These are phyloP conservation scores for Amanita jacksonii DNA, from an alignment of 768 basidiomycete genomes.

Conservation along the genomic window DNA sequence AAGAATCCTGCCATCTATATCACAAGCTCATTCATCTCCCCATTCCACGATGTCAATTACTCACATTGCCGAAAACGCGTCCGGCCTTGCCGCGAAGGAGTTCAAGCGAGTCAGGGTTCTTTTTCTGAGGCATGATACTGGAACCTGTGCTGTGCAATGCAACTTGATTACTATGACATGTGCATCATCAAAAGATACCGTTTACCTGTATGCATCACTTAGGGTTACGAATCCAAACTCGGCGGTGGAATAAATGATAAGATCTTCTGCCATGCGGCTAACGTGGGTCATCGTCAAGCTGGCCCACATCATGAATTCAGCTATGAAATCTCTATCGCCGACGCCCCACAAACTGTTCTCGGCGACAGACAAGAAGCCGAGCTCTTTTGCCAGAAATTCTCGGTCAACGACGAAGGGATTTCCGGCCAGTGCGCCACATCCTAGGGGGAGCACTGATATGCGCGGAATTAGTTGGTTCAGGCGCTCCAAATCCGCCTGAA, in stretches of 20 bases:
- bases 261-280: conserved; percentile 90
- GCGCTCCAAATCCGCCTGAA: conserved; percentile 82
- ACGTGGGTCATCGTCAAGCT: conserved; percentile 89
- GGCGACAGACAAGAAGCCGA: conserved; percentile 80
- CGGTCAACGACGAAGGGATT: conserved; percentile 94
- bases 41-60: conserved; percentile 14
- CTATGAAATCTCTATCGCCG: conserved; percentile 93
- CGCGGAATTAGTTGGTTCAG: conserved; percentile 79
- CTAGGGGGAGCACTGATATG: conserved; percentile 88
- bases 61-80: conserved; percentile 84
- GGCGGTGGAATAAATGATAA: conserved; percentile 93
- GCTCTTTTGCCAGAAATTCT: conserved; percentile 83
- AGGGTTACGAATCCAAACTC: conserved; percentile 97
- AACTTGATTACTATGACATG: too few species aligned
- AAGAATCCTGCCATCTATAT: conserved; percentile 92
- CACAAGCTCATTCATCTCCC: conserved; percentile 6
- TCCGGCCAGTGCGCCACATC: conserved; percentile 90
- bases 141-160: conserved; percentile 97
- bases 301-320: conserved; percentile 96
- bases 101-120: conserved; percentile 96
- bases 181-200: background rate
- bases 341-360: conserved; percentile 98
- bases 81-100: conserved; percentile 93
- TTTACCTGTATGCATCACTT: conserved; percentile 93
- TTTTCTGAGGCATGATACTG: conserved; percentile 99